Conservation (phyloP, 2,329 filamentous ascomycete species). For the Dactylellina leptospora region DNA sequence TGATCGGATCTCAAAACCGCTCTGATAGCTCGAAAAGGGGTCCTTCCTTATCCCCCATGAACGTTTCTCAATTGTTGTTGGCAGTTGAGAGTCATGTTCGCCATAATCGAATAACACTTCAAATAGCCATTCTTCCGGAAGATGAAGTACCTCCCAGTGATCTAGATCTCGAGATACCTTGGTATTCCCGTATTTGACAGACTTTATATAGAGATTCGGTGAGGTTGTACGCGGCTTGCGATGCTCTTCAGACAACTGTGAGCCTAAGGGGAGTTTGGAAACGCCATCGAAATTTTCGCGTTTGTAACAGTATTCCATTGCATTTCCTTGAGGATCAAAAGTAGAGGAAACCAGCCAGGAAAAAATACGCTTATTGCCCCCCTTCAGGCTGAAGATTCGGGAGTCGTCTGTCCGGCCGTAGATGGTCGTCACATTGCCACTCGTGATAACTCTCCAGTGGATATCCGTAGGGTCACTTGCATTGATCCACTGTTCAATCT, state of each 20-base stretch:
- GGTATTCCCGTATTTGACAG: slow-evolving; percentile 55
- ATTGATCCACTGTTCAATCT: slow-evolving; percentile 2
- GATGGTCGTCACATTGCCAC: slow-evolving; percentile 39
- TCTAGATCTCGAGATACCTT: slow-evolving; percentile 9
- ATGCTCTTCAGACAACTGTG: too few relatives aligned
- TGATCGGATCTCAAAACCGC: slow-evolving; percentile 59
- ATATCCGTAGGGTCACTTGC: slow-evolving; percentile 11
- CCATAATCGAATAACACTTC: not conserved
- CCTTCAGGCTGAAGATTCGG: not conserved
- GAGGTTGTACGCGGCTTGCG: too few relatives aligned
- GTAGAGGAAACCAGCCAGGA: slow-evolving; percentile 53
- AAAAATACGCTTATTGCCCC: slow-evolving; percentile 34
- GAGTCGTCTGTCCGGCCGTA: slow-evolving; percentile 36
- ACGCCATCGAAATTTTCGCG: slow-evolving; percentile 48
- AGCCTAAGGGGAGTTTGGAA: too few relatives aligned
- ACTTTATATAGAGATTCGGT: slow-evolving; percentile 55
- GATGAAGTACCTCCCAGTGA: not conserved
- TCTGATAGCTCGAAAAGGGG: slow-evolving; percentile 55
- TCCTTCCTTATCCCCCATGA: slow-evolving; percentile 55
- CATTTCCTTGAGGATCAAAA: slow-evolving; percentile 55
- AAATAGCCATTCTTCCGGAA: not conserved
- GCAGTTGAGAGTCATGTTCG: not conserved
- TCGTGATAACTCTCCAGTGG: slow-evolving; percentile 51
- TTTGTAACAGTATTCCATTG: slow-evolving; percentile 55
- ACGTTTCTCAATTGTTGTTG: not conserved